Evolutionary conservation across 2,329 filamentous ascomycete genomes (phyloP).

Genomic region (Stemphylium lycopersici): DNA sequence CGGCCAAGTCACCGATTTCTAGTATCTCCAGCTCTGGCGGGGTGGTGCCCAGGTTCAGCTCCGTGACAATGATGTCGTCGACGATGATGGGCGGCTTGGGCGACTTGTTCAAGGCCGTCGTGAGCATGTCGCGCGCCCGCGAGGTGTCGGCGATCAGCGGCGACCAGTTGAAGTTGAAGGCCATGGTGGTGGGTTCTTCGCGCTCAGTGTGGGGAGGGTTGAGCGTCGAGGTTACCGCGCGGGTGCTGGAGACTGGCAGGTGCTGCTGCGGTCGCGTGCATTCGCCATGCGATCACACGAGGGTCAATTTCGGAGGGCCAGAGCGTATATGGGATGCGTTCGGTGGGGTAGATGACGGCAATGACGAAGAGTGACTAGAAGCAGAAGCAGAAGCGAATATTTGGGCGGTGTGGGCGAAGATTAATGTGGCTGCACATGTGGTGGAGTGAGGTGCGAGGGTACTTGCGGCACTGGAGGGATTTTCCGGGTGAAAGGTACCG

Average conservation of each 20-base stretch:
- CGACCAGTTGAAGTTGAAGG: slow-evolving; percentile 99
- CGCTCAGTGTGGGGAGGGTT: slow-evolving; percentile 4
- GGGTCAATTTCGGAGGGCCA: slow-evolving; percentile 13
- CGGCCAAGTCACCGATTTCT: slow-evolving; percentile 95
- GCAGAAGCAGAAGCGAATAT: background rate
- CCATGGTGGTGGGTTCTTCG: slow-evolving; percentile 65
- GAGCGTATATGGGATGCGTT: slow-evolving; percentile 11
- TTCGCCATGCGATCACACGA: slow-evolving; percentile 45
- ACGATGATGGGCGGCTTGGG: slow-evolving; percentile 98
- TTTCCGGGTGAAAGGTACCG: slow-evolving; percentile 32
- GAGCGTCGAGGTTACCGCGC: slow-evolving; percentile 28
- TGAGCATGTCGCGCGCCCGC: slow-evolving; percentile 91
- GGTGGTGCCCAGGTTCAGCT: slow-evolving; percentile 93
- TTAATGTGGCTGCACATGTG: slow-evolving; percentile 20
- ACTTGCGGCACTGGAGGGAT: slow-evolving; percentile 24
- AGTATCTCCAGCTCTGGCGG: slow-evolving; percentile 95
- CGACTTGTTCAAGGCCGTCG: slow-evolving; percentile 93
- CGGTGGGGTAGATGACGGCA: slow-evolving; percentile 5
- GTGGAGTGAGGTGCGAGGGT: slow-evolving; percentile 28
- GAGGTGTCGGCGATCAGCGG: slow-evolving; percentile 93
- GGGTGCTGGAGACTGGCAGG: slow-evolving; percentile 20
- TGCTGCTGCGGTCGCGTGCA: slow-evolving; percentile 47
- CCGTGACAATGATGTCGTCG: slow-evolving; percentile 97
- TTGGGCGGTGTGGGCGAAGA: slow-evolving; percentile 1
- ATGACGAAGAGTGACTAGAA: background rate